Base-by-base conservation (phyloP, 2,329 filamentous ascomycete genomes). In the Colletotrichum zoysiae region DNA sequence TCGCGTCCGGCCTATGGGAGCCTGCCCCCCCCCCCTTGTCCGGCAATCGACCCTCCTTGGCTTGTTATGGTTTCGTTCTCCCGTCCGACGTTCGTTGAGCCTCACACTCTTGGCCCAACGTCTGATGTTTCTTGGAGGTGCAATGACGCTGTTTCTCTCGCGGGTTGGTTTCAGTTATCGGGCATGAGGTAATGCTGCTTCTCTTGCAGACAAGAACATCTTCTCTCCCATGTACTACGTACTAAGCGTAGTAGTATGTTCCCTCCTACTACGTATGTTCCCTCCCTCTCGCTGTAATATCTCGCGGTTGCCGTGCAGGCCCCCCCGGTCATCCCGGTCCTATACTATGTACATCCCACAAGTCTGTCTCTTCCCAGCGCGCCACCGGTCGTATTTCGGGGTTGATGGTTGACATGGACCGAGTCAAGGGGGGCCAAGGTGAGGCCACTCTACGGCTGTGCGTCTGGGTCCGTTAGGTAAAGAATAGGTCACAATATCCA, bases 311-410 rank as follows among this genome's bases (percentile, higher is more conserved):
- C 50, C 50, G 50, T 30, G 50, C 50, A 30, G 12, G 50, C 48
- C 42, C 48, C 42, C 6, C 48, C 50, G 18, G n/a, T 16, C 30
- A 48, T 61, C 44, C 58, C 44, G 26, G 57, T 33, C 3, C 3
- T 30, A 30, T 30, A 30, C 30, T 30, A 30, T 30, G 30, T 30
- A 30, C 38, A 58, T 44, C 35, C 51, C 64, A 63, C 64, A 60
- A 46, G 55, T 56, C 35, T 60, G 55, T 56, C 35, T 60, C 20
- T 71, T 64, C 50, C 58, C 64, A 59, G 58, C n/a, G 44, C 44
- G 30, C 30, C 58, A 66, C 57, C 65, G 69, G 69, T 71, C 69
- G 65, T 71, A 71, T 69, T 71, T 71, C 69, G 69, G 69, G 59
- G 58, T 61, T 63, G 58, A 48, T 64, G 46, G 53, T 69, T 44